phyloP scores from a whole-genome alignment of 2,329 filamentous ascomycete species.

The Didymella sp. region DNA sequence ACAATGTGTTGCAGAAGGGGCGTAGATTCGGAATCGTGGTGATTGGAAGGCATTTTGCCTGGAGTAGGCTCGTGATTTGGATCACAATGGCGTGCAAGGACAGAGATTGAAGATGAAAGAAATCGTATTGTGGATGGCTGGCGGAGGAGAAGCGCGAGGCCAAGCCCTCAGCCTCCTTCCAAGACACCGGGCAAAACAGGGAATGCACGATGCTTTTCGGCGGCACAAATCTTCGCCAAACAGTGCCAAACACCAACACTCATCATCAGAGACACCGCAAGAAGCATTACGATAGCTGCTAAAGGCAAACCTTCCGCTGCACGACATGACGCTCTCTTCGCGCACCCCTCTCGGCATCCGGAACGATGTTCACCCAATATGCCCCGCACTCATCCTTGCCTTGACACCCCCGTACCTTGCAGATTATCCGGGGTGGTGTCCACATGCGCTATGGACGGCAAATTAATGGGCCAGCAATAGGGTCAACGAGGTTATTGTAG shows the following conservation, averaged over 20 bases:
- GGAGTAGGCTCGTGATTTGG: neutral
- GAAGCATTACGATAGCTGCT: neutral
- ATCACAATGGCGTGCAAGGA: neutral
- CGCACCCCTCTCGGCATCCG: slow-evolving; percentile 15
- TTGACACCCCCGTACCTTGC: slow-evolving; percentile 9
- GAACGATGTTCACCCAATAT: slow-evolving; percentile 18
- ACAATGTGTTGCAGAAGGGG: slow-evolving; percentile 43
- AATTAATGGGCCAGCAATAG: slow-evolving; percentile 19
- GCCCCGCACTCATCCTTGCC: slow-evolving; percentile 16
- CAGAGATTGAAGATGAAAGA: neutral
- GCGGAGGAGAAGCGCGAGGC: neutral
- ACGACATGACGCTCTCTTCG: neutral
- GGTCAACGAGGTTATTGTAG: slow-evolving; percentile 7
- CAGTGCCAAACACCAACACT: slow-evolving; percentile 6
- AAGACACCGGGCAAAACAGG: slow-evolving; percentile 19
- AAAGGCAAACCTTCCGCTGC: slow-evolving; percentile 15
- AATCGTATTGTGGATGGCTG: neutral
- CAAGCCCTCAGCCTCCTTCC: slow-evolving; percentile 19
- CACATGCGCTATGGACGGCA: slow-evolving; percentile 15
- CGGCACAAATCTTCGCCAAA: slow-evolving; percentile 5
- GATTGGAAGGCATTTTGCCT: slow-evolving; percentile 26
- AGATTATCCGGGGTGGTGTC: slow-evolving; percentile 14
- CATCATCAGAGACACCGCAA: neutral
- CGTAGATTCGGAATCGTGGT: slow-evolving; percentile 34
- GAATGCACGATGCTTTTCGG: slow-evolving; percentile 12